Evolutionary conservation across 192 early-diverging fungal species (phyloP).

Genomic region (Linderina pennispora): DNA sequence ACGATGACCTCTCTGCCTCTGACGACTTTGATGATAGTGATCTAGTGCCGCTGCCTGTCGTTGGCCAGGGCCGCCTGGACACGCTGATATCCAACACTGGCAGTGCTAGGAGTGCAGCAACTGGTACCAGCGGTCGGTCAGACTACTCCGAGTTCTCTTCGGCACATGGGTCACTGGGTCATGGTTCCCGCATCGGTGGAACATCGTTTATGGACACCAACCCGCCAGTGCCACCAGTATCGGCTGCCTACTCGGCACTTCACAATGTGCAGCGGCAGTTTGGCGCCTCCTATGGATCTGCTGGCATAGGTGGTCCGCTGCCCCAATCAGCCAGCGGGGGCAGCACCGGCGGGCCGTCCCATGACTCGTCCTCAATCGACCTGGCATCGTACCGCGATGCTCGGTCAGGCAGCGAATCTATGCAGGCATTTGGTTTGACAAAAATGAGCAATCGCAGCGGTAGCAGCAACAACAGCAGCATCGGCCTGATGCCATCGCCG

Average conservation of each 20-base stretch:
- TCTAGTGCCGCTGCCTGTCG: neutral
- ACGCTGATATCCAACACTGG: constrained; percentile 7
- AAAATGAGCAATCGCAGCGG: neutral
- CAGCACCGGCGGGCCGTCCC: no score
- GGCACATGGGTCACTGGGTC: no score
- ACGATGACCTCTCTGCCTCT: neutral
- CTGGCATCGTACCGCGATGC: no score
- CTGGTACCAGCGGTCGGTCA: neutral
- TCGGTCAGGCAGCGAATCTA: neutral
- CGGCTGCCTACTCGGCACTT: no score
- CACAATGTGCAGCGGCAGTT: no score
- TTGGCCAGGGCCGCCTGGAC: constrained; percentile 2
- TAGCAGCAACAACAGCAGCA: neutral
- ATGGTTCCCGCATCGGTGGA: no score
- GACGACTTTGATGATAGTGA: constrained; percentile 2
- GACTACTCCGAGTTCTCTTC: neutral
- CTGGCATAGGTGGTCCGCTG: no score
- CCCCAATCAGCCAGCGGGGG: no score
- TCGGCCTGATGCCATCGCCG: neutral
- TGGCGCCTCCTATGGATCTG: no score
- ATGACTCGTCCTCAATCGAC: no score
- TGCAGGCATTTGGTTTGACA: neutral
- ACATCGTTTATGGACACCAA: no score
- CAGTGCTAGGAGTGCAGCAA: neutral
- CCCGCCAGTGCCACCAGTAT: no score